Evolutionary conservation across 163 green algal genomes (phyloP).

Genomic region (Trebouxiophyceae sp.): DNA sequence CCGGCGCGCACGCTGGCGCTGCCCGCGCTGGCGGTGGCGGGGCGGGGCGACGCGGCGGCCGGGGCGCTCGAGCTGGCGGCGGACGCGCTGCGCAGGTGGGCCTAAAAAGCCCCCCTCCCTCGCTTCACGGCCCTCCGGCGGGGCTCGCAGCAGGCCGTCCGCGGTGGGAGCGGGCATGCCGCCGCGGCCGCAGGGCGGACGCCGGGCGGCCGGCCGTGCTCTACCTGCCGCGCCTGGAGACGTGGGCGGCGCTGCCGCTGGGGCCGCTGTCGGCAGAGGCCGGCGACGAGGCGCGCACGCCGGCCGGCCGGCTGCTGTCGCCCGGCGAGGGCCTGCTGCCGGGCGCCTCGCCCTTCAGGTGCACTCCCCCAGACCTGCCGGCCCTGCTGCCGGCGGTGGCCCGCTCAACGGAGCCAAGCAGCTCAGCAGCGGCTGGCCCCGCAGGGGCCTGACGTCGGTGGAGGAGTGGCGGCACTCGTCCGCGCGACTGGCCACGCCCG

Average conservation of each 20-base stretch:
- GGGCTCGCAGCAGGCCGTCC: neutral
- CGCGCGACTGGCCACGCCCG: neutral
- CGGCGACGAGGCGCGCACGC: too few species aligned
- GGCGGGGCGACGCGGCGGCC: constrained; percentile 11
- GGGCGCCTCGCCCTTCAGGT: constrained; percentile 9
- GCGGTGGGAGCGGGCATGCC: neutral
- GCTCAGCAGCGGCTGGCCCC: neutral
- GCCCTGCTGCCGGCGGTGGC: neutral
- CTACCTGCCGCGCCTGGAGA: constrained; percentile 27
- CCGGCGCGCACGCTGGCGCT: constrained; percentile 25
- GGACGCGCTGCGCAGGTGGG: constrained; percentile 17
- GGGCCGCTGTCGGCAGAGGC: neutral
- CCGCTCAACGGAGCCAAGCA: neutral
- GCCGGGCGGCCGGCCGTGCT: constrained; percentile 11
- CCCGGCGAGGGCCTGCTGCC: neutral
- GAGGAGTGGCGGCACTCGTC: neutral
- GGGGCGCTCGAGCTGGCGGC: constrained; percentile 14
- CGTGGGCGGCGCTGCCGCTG: constrained; percentile 19
- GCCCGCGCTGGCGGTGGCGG: constrained; percentile 21
- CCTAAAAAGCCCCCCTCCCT: neutral
- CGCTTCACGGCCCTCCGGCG: neutral
- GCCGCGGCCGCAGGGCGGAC: constrained; percentile 4
- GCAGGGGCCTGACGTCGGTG: neutral
- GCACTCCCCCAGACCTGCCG: neutral
- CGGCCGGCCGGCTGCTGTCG: neutral